Evolutionary conservation across 169 alveolate species (phyloP), one percentile per base, ranked within the genome.

Genomic region (Plasmodium ovale): DNA sequence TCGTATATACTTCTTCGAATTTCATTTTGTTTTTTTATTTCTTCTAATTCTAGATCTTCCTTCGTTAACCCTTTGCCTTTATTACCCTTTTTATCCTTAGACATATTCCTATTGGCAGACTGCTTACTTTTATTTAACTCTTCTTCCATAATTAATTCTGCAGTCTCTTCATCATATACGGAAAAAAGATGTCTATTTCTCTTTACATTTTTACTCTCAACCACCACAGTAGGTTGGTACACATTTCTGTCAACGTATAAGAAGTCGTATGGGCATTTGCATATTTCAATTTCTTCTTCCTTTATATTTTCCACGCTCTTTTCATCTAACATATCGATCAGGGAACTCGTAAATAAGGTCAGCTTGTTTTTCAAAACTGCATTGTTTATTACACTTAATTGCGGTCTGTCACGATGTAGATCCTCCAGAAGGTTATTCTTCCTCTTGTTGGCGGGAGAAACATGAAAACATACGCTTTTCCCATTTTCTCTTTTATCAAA

Each of bases 321-420:
- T 9, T 85, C 91, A 85, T 85, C 91, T n/a, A 85, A 37, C 87
- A 85, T 85, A 3, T 54, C 85, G 27, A 85, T 85, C 47, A 85
- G 49, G 60, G 21, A 53, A 49, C 59, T 69, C 51, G 87, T 85
- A 5, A 85, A 68, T 37, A 1, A 23, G 16, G 37, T 68, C 35
- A 85, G 31, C 16, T 85, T 67, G 3, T 71, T 42, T 56, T 69
- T 85, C 3, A 56, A 29, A 16, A 65, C 53, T 14, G 16, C 64
- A 51, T 64, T 29, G 10, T 65, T 27, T 49, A 51, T 65, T 0
- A 3, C 51, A 29, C 47, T 54, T 23, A 65, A 35, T 21, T 54
- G 39, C 54, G 39, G n/a, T 60, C 31, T 33, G 23, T 27, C 51
- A 16, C n/a, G n/a, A 12, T 3, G 23, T 6, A 25, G 37, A 9